Conservation (phyloP, 1,284 basidiomycete species). For the Austroboletus niveus region DNA sequence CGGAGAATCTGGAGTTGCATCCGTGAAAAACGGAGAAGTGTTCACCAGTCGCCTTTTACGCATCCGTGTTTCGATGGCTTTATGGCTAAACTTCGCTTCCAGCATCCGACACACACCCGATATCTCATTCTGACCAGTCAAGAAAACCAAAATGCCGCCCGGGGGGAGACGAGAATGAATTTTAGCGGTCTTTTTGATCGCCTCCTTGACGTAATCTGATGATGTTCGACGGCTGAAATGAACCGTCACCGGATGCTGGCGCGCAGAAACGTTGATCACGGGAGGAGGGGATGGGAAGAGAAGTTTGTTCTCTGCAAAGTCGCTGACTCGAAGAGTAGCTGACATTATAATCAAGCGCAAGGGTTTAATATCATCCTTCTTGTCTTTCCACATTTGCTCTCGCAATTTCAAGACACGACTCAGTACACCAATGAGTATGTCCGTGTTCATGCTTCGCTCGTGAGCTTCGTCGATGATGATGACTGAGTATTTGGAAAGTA, state of each 20-base stretch:
- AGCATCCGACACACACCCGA: constrained; percentile 83
- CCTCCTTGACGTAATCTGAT: constrained; percentile 88
- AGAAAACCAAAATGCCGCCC: constrained; percentile 94
- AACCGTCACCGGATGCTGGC: constrained; percentile 93
- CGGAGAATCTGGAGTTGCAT: constrained; percentile 12
- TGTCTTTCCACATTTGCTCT: constrained; percentile 84
- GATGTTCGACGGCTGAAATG: constrained; percentile 90
- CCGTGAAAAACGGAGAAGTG: constrained; percentile 29
- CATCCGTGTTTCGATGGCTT: constrained; percentile 56
- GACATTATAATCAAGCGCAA: constrained; percentile 98
- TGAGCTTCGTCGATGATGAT: constrained; percentile 98
- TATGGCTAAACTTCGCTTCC: constrained; percentile 74
- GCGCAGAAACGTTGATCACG: constrained; percentile 84
- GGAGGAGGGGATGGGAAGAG: constrained; percentile 87
- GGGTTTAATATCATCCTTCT: constrained; percentile 58
- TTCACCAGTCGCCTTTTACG: constrained; percentile 37
- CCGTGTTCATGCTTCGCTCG: constrained; percentile 97
- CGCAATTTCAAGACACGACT: constrained; percentile 89
- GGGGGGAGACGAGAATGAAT: constrained; percentile 91
- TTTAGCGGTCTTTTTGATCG: constrained; percentile 87
- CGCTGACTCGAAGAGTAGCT: constrained; percentile 90
- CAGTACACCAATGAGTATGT: constrained; percentile 94
- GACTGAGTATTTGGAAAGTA: constrained; percentile 89
- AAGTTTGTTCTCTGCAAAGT: constrained; percentile 86
- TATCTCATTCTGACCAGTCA: constrained; percentile 99